Base-by-base conservation (phyloP, 495 filamentous ascomycete genomes). In the Penicillium cinerascens region DNA sequence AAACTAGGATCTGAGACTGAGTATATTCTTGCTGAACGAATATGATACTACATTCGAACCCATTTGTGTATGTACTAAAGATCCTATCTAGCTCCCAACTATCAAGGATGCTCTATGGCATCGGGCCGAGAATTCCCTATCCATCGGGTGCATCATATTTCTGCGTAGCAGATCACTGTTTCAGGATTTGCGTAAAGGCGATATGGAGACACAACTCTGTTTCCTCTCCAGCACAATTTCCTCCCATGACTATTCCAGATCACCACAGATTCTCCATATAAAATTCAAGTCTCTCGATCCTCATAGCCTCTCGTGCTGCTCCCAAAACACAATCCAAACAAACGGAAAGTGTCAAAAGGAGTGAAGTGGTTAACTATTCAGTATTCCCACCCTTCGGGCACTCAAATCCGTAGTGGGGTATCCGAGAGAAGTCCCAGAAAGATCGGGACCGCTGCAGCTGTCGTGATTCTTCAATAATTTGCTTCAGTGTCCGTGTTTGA, bases 401-500 rank as follows among this genome's bases (percentile, higher is more conserved):
- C 6, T 55, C 46, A 26, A 41, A 50, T 0, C 52, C 46, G 9
- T 39, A 55, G 15, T 55, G 52, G 1, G 16, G 46, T 41, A 55
- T 45, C 5, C 41, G 27, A 15, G 46, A 37, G 21, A 49, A 29
- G 21, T 55, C 46, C 33, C 35, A 49, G 23, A 45, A 45, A 11
- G 33, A 5, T 22, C 29, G 33, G 18, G 23, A n/a, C 20, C 49
- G 40, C 50, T 46, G 48, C 49, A 59, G n/a, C 37, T 63, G 47
- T 17, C 29, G 45, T 8, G 55, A 54, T 20, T 62, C 61, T 17
- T 58, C 53, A 18, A 66, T 48, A 3, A 43, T 55, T 42, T 63
- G 65, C 44, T 65, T 60, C 9, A 70, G 56, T 29, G 61, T 53
- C 41, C 56, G 41, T 1, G 53, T 52, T 17, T 58, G 62, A 22